A percentile compares a stretch with the other conserved stretches of the same genome.
phyloP scores from a whole-genome alignment of 176 grass and related monocot species.

The Zizania latifolia region DNA sequence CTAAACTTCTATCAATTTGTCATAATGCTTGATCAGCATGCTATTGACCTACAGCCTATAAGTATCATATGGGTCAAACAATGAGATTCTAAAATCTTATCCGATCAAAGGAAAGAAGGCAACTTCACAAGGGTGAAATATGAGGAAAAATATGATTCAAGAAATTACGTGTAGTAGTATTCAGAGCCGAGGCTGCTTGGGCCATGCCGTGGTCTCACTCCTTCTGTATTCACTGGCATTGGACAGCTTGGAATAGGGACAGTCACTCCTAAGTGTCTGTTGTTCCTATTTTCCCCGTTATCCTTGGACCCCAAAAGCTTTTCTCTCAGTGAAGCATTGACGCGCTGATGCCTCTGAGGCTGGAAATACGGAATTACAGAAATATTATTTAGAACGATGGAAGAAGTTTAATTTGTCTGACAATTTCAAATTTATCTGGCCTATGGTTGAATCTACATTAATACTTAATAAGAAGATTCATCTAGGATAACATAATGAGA shows the following conservation, averaged over 20 bases:
- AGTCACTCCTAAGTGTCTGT: constrained; percentile 7
- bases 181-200: constrained; percentile 30
- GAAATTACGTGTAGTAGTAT: constrained; percentile 82
- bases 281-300: constrained; percentile 29
- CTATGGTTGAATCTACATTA: neutral
- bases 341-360: constrained; percentile 36
- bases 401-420: neutral
- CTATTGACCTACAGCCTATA: constrained; percentile 1
- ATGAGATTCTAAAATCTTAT: neutral
- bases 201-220: constrained; percentile 18
- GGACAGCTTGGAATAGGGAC: constrained; percentile 54
- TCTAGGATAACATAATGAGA: neutral
- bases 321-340: constrained; percentile 38
- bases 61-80: constrained; percentile 8
- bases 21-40: neutral
- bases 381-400: neutral
- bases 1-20: constrained; percentile 12
- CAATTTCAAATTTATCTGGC: neutral
- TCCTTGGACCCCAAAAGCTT: constrained; percentile 41
- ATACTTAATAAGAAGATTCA: neutral
- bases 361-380: constrained; percentile 27
- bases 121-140: constrained; percentile 7
- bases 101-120: neutral
- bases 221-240: constrained; percentile 50
- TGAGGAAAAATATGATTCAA: constrained; percentile 9